Percentiles rank a stretch among this genome's conserved stretches.
Evolutionary conservation across 768 basidiomycete species (phyloP).

Genomic region (Leccinellum luteum): DNA sequence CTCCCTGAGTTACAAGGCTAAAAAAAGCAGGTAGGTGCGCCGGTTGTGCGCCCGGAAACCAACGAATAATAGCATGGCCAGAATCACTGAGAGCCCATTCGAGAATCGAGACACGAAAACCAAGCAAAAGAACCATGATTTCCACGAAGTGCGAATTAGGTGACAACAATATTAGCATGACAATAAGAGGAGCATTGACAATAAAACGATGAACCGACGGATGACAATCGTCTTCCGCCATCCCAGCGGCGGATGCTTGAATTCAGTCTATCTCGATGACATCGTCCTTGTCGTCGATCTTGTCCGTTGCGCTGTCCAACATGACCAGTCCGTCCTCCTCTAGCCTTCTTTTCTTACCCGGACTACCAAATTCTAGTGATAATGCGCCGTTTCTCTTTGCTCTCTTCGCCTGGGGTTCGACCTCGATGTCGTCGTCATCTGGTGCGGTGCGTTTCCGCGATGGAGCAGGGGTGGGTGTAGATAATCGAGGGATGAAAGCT

Average conservation of each 20-base stretch:
- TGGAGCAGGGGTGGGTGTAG: slow-evolving; percentile 40
- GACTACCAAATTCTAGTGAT: slow-evolving; percentile 38
- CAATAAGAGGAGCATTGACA: background rate
- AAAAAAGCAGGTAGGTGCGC: background rate
- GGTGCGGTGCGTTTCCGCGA: slow-evolving; percentile 56
- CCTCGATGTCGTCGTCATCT: slow-evolving; percentile 55
- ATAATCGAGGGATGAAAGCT: slow-evolving; percentile 39
- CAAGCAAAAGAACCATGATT: background rate
- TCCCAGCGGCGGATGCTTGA: background rate
- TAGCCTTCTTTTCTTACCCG: slow-evolving; percentile 60
- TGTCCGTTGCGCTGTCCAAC: slow-evolving; percentile 56
- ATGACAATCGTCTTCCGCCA: background rate
- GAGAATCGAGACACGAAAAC: background rate
- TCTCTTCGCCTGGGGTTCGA: slow-evolving; percentile 60
- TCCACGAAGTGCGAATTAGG: background rate
- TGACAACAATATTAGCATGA: slow-evolving; percentile 4
- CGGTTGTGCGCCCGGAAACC: background rate
- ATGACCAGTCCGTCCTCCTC: slow-evolving; percentile 76
- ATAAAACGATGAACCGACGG: background rate
- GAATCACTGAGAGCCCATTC: background rate
- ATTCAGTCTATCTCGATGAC: slow-evolving; percentile 56
- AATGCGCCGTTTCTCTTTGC: slow-evolving; percentile 34
- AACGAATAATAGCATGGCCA: background rate
- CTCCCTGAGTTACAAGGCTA: background rate
- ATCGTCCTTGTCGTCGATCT: slow-evolving; percentile 54